These are phyloP conservation scores for Samsoniella hepiali DNA, from an alignment of 2,329 filamentous ascomycete species.

Conservation along the genomic window DNA sequence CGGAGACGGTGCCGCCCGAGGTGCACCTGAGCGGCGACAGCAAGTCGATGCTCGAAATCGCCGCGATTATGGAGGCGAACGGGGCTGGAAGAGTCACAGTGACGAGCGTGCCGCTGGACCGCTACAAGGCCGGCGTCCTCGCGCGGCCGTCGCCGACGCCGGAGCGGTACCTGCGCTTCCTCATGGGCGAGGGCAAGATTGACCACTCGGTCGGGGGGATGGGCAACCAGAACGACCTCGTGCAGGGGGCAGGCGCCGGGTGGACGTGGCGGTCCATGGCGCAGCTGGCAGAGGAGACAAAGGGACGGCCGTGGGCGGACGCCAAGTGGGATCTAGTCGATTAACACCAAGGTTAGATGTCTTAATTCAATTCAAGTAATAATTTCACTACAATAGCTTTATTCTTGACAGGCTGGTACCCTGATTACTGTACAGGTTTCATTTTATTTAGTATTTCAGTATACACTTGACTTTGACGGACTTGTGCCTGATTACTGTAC, in stretches of 20 bases:
- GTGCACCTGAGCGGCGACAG: conserved; percentile 30
- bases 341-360: too few species aligned
- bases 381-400: too few species aligned
- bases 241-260: not conserved
- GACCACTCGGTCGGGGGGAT: not conserved
- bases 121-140: not conserved
- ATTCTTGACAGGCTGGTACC: too few species aligned
- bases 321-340: too few species aligned
- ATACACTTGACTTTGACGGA: too few species aligned
- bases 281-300: too few species aligned
- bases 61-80: conserved; percentile 26
- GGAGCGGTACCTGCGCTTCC: not conserved
- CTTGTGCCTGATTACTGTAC: not conserved
- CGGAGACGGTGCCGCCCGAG: conserved; percentile 26
- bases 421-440: too few species aligned
- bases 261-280: too few species aligned
- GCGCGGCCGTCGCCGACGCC: not conserved
- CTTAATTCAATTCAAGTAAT: too few species aligned
- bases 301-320: too few species aligned
- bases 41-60: conserved; percentile 25
- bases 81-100: conserved; percentile 19
- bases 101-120: not conserved
- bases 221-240: not conserved
- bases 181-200: not conserved
- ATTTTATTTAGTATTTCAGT: too few species aligned